Evolutionary conservation across 78 protist genomes (phyloP), one percentile per base, ranked within the genome.

Genomic region (Dictyostelium intermedium): DNA sequence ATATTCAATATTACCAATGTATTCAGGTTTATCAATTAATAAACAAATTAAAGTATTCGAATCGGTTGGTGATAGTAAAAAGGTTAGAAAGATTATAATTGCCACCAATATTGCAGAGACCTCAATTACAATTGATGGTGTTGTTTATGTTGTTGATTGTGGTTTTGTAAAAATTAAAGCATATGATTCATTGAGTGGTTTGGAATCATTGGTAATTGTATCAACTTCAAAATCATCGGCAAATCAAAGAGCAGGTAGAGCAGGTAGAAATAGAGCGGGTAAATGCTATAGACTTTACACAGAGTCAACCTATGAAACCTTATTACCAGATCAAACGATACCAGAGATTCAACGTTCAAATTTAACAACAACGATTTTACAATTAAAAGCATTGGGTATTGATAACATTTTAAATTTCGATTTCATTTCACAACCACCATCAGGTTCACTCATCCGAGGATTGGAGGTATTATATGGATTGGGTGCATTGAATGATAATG

Each of bases 81-180:
- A 93, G 39, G 20, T 23, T 16, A 81, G 99, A 53, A 99, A 99
- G 96, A 82, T 98, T 11, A 97, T 99, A 14, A 35, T 99, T 1
- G 32, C 99, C 3, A 99, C 99, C 2, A 98, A 99, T 84, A 97
- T 99, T 63, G 99, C 99, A 2, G 99, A 99, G 93, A 98, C 99
- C 5, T 95, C 98, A 10, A 82, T 99, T 14, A 97, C 99, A 39
- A 98, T 98, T 16, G 98, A 98, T 91, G 99, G 98, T 56, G 86
- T 98, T 10, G 97, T 91, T 6, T 97, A 89, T 73, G 99, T 99
- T 0, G 93, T 99, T n/a, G 99, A 99, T 84, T 50, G 93, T 27
- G 99, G 99, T 18, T 97, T 97, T 32, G 96, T 97, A 41, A 99
- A 99, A 93, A 47, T 96, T 5, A 91, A 93, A 30, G 37, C 85